Conservation (phyloP, 140 eudicot species). For the Stevia rebaudiana region DNA sequence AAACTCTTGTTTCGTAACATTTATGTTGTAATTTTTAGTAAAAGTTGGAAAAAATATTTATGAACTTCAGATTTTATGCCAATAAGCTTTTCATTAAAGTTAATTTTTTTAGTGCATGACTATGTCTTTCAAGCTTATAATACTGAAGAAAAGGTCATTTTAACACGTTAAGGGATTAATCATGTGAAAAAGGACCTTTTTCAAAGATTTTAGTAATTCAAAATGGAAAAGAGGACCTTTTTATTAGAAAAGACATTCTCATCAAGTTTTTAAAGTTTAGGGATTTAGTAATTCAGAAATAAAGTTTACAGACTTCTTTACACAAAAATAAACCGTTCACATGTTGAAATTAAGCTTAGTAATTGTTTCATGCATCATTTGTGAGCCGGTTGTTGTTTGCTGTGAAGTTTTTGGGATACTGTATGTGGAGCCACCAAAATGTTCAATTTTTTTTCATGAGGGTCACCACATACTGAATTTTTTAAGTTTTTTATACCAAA, state of each 20-base stretch:
- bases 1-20: not conserved
- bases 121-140: not conserved
- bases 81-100: too few relatives aligned
- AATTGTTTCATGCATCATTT: not conserved
- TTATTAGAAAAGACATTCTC: not conserved
- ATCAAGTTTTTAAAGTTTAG: not conserved
- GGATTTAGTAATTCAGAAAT: not conserved
- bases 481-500: not conserved
- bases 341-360: not conserved
- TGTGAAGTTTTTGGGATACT: not conserved
- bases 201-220: not conserved
- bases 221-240: not conserved
- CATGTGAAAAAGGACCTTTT: not conserved
- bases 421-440: not conserved
- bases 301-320: not conserved
- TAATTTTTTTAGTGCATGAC: not conserved
- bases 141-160: not conserved
- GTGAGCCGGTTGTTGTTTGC: not conserved
- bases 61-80: not conserved
- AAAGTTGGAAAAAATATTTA: not conserved
- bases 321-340: not conserved
- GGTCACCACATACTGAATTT: not conserved
- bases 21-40: not conserved
- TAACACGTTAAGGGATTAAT: not conserved
- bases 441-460: not conserved